A percentile compares a stretch with the other conserved stretches of the same genome.
Evolutionary conservation across 495 filamentous ascomycete genomes (phyloP).

Genomic region (Friedmanniomyces endolithicus): DNA sequence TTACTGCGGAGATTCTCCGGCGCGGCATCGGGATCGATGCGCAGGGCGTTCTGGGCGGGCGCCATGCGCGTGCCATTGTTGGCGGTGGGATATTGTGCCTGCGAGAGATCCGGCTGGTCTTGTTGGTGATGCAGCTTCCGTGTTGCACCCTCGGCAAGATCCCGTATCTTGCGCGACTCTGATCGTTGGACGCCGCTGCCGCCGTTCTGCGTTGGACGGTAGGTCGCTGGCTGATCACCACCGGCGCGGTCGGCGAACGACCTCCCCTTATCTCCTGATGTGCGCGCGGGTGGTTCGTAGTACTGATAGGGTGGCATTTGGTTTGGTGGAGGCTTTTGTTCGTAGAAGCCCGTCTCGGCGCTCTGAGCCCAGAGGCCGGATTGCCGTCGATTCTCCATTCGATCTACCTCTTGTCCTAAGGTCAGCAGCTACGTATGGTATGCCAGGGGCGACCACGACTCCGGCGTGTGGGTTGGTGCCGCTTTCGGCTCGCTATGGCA

Average conservation of each 20-base stretch:
- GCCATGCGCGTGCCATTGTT: neutral
- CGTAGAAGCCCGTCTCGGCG: conserved; percentile 9
- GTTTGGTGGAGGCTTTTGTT: conserved; percentile 1
- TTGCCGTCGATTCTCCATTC: conserved; percentile 7
- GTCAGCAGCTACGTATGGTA: neutral
- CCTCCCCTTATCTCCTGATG: neutral
- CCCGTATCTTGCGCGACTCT: conserved; percentile 4
- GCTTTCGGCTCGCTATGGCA: neutral
- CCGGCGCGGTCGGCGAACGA: conserved; percentile 8
- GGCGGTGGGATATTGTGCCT: too few relatives aligned
- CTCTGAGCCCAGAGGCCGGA: conserved; percentile 18
- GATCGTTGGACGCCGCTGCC: neutral
- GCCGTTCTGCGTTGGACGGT: conserved; percentile 5
- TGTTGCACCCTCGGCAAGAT: conserved; percentile 1
- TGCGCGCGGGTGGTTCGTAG: conserved; percentile 8
- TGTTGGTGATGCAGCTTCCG: neutral
- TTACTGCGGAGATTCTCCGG: conserved; percentile 9
- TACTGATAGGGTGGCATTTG: conserved; percentile 12
- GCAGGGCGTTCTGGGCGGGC: neutral
- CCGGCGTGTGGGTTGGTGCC: neutral
- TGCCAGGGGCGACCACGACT: neutral
- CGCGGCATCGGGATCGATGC: conserved; percentile 6
- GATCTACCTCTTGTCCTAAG: neutral
- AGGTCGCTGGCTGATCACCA: neutral
- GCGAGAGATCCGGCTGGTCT: neutral